These are phyloP conservation scores for Ascochyta fabae DNA, from an alignment of 2,329 filamentous ascomycete species.

Conservation along the genomic window DNA sequence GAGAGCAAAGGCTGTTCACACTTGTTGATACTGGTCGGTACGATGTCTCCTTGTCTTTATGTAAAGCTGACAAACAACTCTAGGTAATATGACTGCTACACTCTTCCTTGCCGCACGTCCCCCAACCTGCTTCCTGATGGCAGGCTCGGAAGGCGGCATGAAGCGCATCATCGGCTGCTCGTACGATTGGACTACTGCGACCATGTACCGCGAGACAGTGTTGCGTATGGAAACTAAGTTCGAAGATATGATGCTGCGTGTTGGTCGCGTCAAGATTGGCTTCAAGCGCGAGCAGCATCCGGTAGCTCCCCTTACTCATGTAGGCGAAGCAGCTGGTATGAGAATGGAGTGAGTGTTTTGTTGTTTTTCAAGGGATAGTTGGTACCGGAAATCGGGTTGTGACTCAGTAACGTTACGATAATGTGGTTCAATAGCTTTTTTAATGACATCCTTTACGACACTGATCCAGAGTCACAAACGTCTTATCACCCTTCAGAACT, in stretches of 20 bases:
- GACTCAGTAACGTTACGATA: not conserved
- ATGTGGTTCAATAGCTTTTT: no score
- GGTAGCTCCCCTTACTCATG: constrained; percentile 36
- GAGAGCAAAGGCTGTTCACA: constrained; percentile 37
- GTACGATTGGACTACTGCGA: constrained; percentile 53
- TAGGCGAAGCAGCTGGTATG: constrained; percentile 31
- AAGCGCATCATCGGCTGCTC: constrained; percentile 55
- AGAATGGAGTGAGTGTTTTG: constrained; percentile 7
- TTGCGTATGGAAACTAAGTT: constrained; percentile 51
- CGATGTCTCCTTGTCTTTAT: not conserved
- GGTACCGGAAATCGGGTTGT: not conserved
- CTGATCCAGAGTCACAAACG: no score
- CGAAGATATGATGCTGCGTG: constrained; percentile 45
- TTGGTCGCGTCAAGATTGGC: constrained; percentile 42
- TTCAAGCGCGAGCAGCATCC: constrained; percentile 41
- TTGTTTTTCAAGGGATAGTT: not conserved
- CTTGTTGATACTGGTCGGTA: constrained; percentile 45
- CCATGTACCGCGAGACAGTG: constrained; percentile 54
- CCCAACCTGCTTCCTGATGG: constrained; percentile 53
- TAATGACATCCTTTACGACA: no score
- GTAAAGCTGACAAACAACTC: constrained; percentile 31
- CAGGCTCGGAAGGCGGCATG: constrained; percentile 55
- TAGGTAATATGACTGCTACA: constrained; percentile 52
- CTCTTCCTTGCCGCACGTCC: constrained; percentile 51
- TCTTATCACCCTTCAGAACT: no score